Conservation (phyloP, 306 rosid genomes). For the Alnus glutinosa region DNA sequence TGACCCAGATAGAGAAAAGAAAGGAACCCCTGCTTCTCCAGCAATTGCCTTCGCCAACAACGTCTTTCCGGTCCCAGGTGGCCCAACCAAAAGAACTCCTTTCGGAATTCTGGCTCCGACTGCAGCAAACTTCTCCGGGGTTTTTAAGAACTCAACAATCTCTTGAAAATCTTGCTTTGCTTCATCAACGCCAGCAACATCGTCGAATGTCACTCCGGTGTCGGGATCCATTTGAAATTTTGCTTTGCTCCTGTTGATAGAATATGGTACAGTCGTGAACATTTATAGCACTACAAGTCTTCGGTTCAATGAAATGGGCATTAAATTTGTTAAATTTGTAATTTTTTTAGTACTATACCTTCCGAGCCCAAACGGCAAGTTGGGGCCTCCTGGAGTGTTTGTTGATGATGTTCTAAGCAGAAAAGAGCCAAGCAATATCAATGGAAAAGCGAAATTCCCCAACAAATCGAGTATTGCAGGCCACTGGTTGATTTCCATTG, state of each 20-base stretch:
- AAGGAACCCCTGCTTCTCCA: slow-evolving; percentile 90
- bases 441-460: slow-evolving; percentile 70
- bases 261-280: not conserved
- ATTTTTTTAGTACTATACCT: slow-evolving; percentile 39
- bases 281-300: not conserved
- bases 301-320: not conserved
- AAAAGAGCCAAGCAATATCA: slow-evolving; percentile 54
- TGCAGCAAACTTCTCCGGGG: slow-evolving; percentile 76
- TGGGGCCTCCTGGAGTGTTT: slow-evolving; percentile 63
- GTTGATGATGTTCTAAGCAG: slow-evolving; percentile 45
- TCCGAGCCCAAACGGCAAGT: slow-evolving; percentile 79
- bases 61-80: slow-evolving; percentile 86
- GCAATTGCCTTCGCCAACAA: slow-evolving; percentile 79
- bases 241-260: slow-evolving; percentile 57
- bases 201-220: slow-evolving; percentile 79
- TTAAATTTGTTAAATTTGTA: not conserved
- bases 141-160: slow-evolving; percentile 70
- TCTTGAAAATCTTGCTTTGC: slow-evolving; percentile 88
- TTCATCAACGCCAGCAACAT: slow-evolving; percentile 85
- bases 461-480: slow-evolving; percentile 45
- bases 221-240: slow-evolving; percentile 84
- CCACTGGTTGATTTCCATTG: slow-evolving; percentile 48
- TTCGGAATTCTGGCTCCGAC: slow-evolving; percentile 78
- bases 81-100: slow-evolving; percentile 71
- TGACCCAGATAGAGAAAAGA: slow-evolving; percentile 76